Conservation (phyloP, 2,329 filamentous ascomycete species). For the Cyphellophora attinorum region DNA sequence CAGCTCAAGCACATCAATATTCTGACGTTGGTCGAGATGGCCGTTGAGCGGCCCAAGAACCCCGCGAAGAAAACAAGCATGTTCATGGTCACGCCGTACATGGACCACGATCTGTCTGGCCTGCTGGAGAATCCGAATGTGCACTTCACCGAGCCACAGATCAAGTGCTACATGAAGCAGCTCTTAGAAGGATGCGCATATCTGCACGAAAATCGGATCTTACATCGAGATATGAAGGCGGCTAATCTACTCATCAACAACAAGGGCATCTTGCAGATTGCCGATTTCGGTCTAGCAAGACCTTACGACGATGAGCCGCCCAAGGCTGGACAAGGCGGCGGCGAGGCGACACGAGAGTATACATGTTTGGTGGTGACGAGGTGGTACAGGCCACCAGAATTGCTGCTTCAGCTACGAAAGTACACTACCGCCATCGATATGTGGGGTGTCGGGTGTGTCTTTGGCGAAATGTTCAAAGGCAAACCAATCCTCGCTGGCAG, state of each 20-base stretch:
- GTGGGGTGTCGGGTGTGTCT: slow-evolving; percentile 98
- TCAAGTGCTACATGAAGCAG: slow-evolving; percentile 97
- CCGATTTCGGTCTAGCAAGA: slow-evolving; percentile 88
- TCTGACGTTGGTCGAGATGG: slow-evolving; percentile 86
- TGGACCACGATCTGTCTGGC: slow-evolving; percentile 97
- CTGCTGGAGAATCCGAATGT: slow-evolving; percentile 91
- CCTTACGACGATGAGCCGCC: slow-evolving; percentile 84
- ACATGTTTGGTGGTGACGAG: slow-evolving; percentile 93
- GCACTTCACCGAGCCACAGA: slow-evolving; percentile 75
- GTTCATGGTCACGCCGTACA: slow-evolving; percentile 98
- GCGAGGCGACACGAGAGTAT: slow-evolving; percentile 80
- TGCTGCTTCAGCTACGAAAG: slow-evolving; percentile 73
- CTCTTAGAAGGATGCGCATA: slow-evolving; percentile 83
- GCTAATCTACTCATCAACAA: slow-evolving; percentile 97
- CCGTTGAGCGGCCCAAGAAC: slow-evolving; percentile 66
- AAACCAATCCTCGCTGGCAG: slow-evolving; percentile 88
- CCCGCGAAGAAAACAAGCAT: slow-evolving; percentile 77
- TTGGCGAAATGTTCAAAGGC: slow-evolving; percentile 92
- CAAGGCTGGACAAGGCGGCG: slow-evolving; percentile 65
- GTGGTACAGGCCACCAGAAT: slow-evolving; percentile 93
- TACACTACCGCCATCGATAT: slow-evolving; percentile 98
- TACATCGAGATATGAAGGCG: slow-evolving; percentile 98
- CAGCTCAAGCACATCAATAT: slow-evolving; percentile 87
- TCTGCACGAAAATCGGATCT: slow-evolving; percentile 77
- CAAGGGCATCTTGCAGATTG: slow-evolving; percentile 84